phyloP scores from a whole-genome alignment of 768 basidiomycete species.

The Piloderma croceum region DNA sequence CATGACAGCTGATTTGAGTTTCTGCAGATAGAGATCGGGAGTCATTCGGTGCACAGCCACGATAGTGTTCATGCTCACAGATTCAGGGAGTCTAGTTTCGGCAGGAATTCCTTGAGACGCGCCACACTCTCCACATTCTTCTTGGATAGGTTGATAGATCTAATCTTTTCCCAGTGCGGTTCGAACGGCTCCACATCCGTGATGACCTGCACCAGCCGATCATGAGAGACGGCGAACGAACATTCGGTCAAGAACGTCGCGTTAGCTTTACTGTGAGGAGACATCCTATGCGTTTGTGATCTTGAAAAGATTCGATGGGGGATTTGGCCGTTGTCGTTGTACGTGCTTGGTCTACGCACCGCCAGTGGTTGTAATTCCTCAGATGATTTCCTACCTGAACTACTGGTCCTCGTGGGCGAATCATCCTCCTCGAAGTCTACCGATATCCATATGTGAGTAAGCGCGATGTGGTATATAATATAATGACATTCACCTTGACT shows the following conservation, averaged over 20 bases:
- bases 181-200: conserved; percentile 94
- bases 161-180: conserved; percentile 86
- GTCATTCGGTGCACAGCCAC: no score
- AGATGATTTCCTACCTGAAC: conserved; percentile 36
- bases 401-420: conserved; percentile 52
- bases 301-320: conserved; percentile 41
- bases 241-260: conserved; percentile 90
- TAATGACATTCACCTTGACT: conserved; percentile 48
- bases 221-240: conserved; percentile 92
- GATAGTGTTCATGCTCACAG: no score
- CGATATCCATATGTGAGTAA: conserved; percentile 8
- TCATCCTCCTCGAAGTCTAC: conserved; percentile 40
- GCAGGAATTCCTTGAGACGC: conserved; percentile 76
- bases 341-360: conserved; percentile 33
- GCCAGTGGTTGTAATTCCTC: conserved; percentile 46
- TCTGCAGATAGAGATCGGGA: no score
- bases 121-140: conserved; percentile 61
- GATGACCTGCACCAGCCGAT: conserved; percentile 84
- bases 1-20: conserved; percentile 71
- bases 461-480: conserved; percentile 5
- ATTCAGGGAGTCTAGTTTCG: conserved; percentile 65
- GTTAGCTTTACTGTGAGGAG: conserved; percentile 32
- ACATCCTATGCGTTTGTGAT: conserved; percentile 35
- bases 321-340: conserved; percentile 9
- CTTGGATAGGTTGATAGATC: conserved; percentile 61